A percentile compares a stretch with the other conserved stretches of the same genome.
Conservation (phyloP, 1,284 basidiomycete species). For the Agroathelia rolfsii region DNA sequence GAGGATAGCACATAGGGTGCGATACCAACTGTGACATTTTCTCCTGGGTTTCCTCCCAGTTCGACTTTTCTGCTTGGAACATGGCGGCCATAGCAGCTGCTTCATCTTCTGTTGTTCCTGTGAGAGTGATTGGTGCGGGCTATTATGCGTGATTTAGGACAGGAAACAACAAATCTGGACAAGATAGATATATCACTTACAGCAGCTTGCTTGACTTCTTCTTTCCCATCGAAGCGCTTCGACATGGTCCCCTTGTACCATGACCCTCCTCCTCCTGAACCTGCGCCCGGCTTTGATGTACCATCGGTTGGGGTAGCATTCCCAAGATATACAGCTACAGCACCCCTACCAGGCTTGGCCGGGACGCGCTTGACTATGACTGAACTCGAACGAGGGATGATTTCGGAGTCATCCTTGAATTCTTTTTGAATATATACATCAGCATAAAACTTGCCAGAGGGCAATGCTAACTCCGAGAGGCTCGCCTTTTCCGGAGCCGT, state of each 20-base stretch:
- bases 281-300: constrained; percentile 33
- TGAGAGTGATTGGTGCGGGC: constrained; percentile 26
- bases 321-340: constrained; percentile 78
- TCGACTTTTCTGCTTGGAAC: constrained; percentile 85
- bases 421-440: constrained; percentile 45
- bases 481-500: constrained; percentile 52
- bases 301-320: constrained; percentile 37
- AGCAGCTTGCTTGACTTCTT: constrained; percentile 34
- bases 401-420: constrained; percentile 83
- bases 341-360: constrained; percentile 83
- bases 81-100: constrained; percentile 88
- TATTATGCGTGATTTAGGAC: constrained; percentile 19
- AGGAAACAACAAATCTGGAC: constrained; percentile 12
- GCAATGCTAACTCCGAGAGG: not conserved
- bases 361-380: constrained; percentile 90
- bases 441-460: constrained; percentile 4
- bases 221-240: constrained; percentile 84
- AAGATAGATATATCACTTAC: constrained; percentile 16
- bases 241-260: constrained; percentile 74
- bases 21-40: constrained; percentile 92
- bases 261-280: constrained; percentile 22
- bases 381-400: constrained; percentile 91
- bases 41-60: constrained; percentile 95
- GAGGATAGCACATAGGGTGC: constrained; percentile 40
- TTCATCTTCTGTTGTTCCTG: constrained; percentile 60